These are phyloP conservation scores for Neopestalotiopsis clavispora DNA, from an alignment of 2,329 filamentous ascomycete species.

Conservation along the genomic window DNA sequence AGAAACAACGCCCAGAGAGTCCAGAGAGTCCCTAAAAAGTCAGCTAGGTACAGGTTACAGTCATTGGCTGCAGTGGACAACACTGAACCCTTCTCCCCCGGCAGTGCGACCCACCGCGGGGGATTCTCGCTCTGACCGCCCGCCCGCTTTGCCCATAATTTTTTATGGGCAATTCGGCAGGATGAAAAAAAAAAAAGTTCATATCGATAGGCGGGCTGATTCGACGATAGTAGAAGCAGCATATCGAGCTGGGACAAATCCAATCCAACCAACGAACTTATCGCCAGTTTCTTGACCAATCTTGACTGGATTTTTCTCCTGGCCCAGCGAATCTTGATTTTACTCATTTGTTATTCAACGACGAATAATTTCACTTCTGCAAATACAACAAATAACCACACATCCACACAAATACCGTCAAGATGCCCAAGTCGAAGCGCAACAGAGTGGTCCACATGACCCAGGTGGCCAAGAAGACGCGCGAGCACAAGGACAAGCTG, in stretches of 20 bases:
- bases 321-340: neutral
- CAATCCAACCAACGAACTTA: neutral
- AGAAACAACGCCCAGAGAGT: neutral
- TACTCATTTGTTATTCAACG: neutral
- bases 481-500: slow-evolving; percentile 88
- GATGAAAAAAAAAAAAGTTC: slow-evolving; percentile 17
- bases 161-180: neutral
- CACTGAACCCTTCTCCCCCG: neutral
- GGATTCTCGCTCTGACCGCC: slow-evolving; percentile 10
- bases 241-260: neutral
- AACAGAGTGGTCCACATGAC: slow-evolving; percentile 87
- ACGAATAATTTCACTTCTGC: neutral
- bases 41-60: neutral
- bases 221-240: neutral
- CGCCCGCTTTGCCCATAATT: slow-evolving; percentile 1
- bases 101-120: slow-evolving; percentile 8
- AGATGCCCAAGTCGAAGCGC: slow-evolving; percentile 97
- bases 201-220: slow-evolving; percentile 9
- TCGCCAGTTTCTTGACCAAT: too few relatives aligned
- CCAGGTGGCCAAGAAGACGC: slow-evolving; percentile 89
- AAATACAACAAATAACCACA: neutral
- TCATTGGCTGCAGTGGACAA: slow-evolving; percentile 1
- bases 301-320: too few relatives aligned
- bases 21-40: neutral
- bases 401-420: slow-evolving; percentile 29